A percentile compares a stretch with the other conserved stretches of the same genome.
Conservation (phyloP, 106 monocot genomes). For the Chionographis japonica region DNA sequence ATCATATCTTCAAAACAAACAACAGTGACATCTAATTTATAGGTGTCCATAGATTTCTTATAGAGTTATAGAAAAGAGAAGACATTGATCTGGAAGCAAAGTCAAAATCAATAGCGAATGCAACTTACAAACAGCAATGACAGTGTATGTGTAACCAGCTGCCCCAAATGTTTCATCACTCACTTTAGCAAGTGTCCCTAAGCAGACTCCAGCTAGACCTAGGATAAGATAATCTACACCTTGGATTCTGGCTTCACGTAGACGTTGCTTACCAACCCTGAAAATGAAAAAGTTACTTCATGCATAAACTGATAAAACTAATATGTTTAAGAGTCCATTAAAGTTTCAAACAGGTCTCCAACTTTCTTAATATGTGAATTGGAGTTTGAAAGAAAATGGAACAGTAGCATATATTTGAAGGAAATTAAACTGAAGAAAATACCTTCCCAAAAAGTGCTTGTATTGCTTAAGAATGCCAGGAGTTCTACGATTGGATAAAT, state of each 20-base stretch:
- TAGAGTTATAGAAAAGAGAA: neutral
- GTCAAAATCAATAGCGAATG: neutral
- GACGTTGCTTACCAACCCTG: slow-evolving; percentile 70
- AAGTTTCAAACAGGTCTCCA: neutral
- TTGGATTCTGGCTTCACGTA: slow-evolving; percentile 76
- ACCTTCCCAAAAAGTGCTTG: slow-evolving; percentile 75
- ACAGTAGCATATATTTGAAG: neutral
- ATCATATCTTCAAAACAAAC: no score
- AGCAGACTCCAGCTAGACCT: slow-evolving; percentile 73
- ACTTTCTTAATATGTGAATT: no score
- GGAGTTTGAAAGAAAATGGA: no score
- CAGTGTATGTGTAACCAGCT: slow-evolving; percentile 71
- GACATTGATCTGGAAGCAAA: neutral
- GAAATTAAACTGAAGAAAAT: slow-evolving; percentile 2
- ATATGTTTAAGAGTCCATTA: neutral
- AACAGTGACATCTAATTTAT: no score
- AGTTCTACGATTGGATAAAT: slow-evolving; percentile 62
- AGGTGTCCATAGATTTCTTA: no score
- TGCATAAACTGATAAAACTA: neutral
- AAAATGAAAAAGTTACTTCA: slow-evolving; percentile 1
- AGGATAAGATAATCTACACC: slow-evolving; percentile 71
- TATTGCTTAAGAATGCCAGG: slow-evolving; percentile 59
- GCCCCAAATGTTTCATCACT: slow-evolving; percentile 71
- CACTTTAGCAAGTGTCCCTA: slow-evolving; percentile 75
- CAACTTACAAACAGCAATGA: slow-evolving; percentile 89